Conservation (phyloP, 2,329 filamentous ascomycete genomes). For the Aspergillus hortae region DNA sequence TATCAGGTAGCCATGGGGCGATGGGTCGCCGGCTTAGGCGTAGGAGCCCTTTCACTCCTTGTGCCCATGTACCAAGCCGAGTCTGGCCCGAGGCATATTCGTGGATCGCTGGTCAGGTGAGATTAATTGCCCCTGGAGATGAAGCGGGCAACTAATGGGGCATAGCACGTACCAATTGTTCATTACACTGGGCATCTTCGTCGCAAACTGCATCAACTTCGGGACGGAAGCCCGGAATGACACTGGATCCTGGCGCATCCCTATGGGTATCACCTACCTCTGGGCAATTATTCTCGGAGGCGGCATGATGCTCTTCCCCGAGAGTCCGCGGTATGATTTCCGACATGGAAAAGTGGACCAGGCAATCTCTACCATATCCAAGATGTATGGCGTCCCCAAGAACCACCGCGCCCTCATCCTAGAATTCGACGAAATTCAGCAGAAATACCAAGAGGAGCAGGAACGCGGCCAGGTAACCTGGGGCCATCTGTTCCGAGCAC, state of each 20-base stretch:
- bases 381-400: constrained; percentile 51
- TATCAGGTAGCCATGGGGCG: constrained; percentile 43
- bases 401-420: constrained; percentile 51
- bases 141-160: background rate
- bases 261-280: constrained; percentile 56
- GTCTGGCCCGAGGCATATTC: constrained; percentile 43
- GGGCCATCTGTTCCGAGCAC: constrained; percentile 38
- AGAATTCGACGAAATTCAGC: constrained; percentile 54
- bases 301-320: constrained; percentile 54
- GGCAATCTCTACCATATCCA: constrained; percentile 50
- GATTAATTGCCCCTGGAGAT: background rate
- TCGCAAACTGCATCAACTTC: constrained; percentile 47
- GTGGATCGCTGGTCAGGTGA: constrained; percentile 41
- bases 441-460: constrained; percentile 53
- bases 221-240: constrained; percentile 32
- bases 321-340: constrained; percentile 58
- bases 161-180: constrained; percentile 45
- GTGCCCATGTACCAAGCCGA: constrained; percentile 48
- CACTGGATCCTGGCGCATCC: constrained; percentile 47
- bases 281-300: constrained; percentile 53
- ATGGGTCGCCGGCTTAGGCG: constrained; percentile 41
- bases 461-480: constrained; percentile 27
- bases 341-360: constrained; percentile 51
- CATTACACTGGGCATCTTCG: constrained; percentile 45
- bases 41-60: constrained; percentile 40